Evolutionary conservation across 2,329 filamentous ascomycete genomes (phyloP), one percentile per base, ranked within the genome.

Genomic region (Nemania abortiva): DNA sequence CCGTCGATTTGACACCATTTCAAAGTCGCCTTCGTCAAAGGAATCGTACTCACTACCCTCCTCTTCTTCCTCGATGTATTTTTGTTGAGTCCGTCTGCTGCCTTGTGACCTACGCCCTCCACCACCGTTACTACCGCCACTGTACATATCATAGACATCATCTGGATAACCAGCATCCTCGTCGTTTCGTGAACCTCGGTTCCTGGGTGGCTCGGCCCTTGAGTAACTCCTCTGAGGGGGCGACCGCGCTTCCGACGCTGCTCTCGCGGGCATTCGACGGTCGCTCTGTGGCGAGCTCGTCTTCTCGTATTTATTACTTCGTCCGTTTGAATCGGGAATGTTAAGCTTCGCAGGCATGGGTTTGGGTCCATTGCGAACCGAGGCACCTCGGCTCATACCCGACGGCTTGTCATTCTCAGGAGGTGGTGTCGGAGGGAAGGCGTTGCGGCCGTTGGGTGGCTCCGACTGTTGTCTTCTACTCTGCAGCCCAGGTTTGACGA

Each of bases 401-500:
- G 79, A 70, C 3, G 81, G 81, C 76, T 91, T 91, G 74, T 98
- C 94, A 70, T 89, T 88, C 84, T 99, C 96, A 6, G 96, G 96
- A 6, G 96, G 96, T 49, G 96, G 96, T n/a, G 96, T 98, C n/a
- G 96, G 96, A 20, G 96, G 96, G 83, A 98, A 98, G 71, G 95
- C 88, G 75, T 92, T 93, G 75, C 94, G 90, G 78, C 88, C 89
- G 72, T 90, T 84, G 0, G 93, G 93, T 9, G 94, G 93, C 77
- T 96, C 94, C 20, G 93, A 96, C 77, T 96, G 93, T 76, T 97
- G 93, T 76, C 92, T 88, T 72, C 92, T 89, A 77, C 92, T 95
- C 74, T 88, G 87, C 39, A 98, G 84, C 58, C 92, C 92, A 37
- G 93, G 91, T 79, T 96, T 96, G 70, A 98, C 95, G 9, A 98